These are phyloP conservation scores for Triticum urartu DNA, from an alignment of 176 grass and related monocot genomes.

Conservation along the genomic window DNA sequence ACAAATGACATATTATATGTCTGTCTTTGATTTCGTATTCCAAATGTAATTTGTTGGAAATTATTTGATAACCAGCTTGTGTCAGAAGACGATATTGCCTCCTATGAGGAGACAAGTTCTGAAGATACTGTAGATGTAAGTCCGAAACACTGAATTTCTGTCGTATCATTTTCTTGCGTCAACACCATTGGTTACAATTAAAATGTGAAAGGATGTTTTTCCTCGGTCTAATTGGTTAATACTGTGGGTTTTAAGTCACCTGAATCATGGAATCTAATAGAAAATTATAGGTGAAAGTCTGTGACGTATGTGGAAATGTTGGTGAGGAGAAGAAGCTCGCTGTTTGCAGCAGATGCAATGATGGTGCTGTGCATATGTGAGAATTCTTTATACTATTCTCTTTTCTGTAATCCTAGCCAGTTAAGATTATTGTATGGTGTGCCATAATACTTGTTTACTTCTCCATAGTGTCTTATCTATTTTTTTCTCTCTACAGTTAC, in stretches of 20 bases:
- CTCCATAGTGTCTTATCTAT: background rate
- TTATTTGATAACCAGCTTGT: conserved; percentile 7
- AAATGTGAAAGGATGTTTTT: background rate
- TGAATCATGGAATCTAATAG: background rate
- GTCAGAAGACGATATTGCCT: background rate
- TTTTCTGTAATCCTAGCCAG: background rate
- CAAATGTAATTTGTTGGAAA: background rate
- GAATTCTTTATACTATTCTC: background rate
- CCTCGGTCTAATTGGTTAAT: background rate
- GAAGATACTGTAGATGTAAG: conserved; percentile 51
- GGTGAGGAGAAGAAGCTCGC: conserved; percentile 65
- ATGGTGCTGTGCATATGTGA: conserved; percentile 77
- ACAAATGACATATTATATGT: background rate
- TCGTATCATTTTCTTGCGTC: background rate
- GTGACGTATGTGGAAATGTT: conserved; percentile 70
- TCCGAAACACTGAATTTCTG: conserved; percentile 11
- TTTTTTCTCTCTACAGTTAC: conserved; percentile 30
- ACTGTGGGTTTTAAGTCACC: background rate
- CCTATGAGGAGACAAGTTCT: background rate
- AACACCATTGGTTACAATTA: background rate
- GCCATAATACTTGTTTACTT: background rate
- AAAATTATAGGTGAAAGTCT: conserved; percentile 58
- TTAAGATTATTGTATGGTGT: background rate
- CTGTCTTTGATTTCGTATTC: background rate
- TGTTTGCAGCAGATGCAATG: conserved; percentile 71